Conservation (phyloP, 2,329 filamentous ascomycete species). For the Bisporella sp. region DNA sequence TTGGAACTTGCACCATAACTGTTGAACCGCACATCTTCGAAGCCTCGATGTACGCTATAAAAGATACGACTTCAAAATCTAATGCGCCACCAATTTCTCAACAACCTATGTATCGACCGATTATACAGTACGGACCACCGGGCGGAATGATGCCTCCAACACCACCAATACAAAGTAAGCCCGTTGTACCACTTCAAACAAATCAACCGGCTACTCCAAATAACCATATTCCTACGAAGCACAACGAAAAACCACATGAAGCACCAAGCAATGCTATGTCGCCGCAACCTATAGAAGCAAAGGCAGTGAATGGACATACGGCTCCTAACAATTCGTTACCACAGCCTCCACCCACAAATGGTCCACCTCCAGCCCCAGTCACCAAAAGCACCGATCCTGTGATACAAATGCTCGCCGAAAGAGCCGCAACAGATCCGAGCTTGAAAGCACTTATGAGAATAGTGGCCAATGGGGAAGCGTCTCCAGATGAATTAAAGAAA, state of each 20-base stretch:
- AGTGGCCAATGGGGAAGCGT: constrained; percentile 69
- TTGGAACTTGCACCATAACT: constrained; percentile 66
- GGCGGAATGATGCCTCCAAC: constrained; percentile 54
- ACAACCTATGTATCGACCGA: constrained; percentile 39
- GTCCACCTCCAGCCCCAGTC: constrained; percentile 6
- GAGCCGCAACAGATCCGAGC: constrained; percentile 64
- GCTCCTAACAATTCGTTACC: constrained; percentile 1
- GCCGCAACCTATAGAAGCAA: background rate
- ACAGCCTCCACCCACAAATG: constrained; percentile 3
- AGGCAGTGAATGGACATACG: background rate
- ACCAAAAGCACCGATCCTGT: constrained; percentile 59
- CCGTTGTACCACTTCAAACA: constrained; percentile 19
- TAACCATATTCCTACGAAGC: constrained; percentile 15
- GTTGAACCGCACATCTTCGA: constrained; percentile 78
- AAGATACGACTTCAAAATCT: constrained; percentile 49
- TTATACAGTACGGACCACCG: constrained; percentile 60
- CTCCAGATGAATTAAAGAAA: constrained; percentile 61
- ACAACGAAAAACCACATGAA: constrained; percentile 9
- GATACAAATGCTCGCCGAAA: constrained; percentile 71
- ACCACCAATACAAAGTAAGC: constrained; percentile 25
- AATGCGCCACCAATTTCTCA: constrained; percentile 29
- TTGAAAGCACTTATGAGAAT: constrained; percentile 77
- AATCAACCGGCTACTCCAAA: constrained; percentile 18
- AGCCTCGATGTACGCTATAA: constrained; percentile 65
- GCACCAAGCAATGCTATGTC: background rate